A percentile compares a stretch with the other conserved stretches of the same genome.
Conservation (phyloP, 2,329 filamentous ascomycete species). For the Coniochaeta sp. region DNA sequence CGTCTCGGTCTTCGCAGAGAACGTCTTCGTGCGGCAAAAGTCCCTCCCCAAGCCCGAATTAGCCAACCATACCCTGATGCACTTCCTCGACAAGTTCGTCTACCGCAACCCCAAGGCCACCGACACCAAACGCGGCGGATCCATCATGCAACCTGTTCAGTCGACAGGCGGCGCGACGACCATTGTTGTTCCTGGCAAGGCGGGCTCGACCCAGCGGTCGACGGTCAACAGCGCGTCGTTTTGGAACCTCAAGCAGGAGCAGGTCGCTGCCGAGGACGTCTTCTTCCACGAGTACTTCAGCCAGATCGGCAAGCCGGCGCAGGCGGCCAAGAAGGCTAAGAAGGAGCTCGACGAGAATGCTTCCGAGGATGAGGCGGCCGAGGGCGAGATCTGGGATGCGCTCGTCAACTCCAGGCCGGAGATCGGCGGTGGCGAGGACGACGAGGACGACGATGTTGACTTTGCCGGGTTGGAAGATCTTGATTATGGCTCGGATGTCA, state of each 20-base stretch:
- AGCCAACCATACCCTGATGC: constrained; percentile 81
- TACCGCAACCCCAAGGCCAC: constrained; percentile 84
- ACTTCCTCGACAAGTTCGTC: constrained; percentile 97
- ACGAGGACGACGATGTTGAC: constrained; percentile 38
- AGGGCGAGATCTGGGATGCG: constrained; percentile 27
- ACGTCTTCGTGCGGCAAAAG: constrained; percentile 60
- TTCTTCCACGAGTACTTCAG: constrained; percentile 99
- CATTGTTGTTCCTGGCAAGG: constrained; percentile 47
- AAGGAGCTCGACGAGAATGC: constrained; percentile 73
- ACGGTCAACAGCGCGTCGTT: constrained; percentile 80
- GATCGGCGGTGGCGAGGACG: constrained; percentile 40
- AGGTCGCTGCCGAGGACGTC: constrained; percentile 84
- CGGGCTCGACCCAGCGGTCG: constrained; percentile 24
- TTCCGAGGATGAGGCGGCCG: constrained; percentile 32
- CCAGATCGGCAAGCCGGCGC: constrained; percentile 55
- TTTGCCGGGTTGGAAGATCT: constrained; percentile 39
- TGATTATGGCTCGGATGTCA: constrained; percentile 26
- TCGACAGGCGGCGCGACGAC: constrained; percentile 42
- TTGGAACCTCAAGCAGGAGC: constrained; percentile 82
- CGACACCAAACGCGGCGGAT: constrained; percentile 63
- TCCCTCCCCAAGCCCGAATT: constrained; percentile 86
- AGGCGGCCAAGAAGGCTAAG: constrained; percentile 48
- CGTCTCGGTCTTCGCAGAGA: constrained; percentile 73
- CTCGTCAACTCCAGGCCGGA: constrained; percentile 25
- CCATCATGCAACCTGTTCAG: constrained; percentile 85